phyloP scores from a whole-genome alignment of 2,329 filamentous ascomycete species.

The Eurotiales sp. region DNA sequence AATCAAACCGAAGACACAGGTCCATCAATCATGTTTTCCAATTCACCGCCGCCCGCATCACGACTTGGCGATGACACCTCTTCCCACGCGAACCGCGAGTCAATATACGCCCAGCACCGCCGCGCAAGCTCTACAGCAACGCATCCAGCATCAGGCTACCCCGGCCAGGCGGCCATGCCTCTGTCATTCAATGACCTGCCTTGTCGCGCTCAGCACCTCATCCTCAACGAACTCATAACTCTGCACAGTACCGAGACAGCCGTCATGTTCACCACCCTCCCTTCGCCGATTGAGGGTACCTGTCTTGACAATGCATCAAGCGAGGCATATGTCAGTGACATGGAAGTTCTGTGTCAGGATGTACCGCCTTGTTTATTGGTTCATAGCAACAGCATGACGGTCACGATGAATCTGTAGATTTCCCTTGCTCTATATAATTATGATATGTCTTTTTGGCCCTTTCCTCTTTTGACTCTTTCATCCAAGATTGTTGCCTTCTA shows the following conservation, averaged over 20 bases:
- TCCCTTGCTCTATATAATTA: not conserved
- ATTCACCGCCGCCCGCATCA: constrained; percentile 36
- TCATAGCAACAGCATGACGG: constrained; percentile 85
- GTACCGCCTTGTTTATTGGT: constrained; percentile 74
- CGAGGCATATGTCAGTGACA: constrained; percentile 69
- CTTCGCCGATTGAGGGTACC: constrained; percentile 74
- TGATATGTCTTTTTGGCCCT: not conserved
- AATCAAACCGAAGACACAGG: constrained; percentile 62
- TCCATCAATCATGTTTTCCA: constrained; percentile 72
- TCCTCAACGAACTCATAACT: constrained; percentile 78
- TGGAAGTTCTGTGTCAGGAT: constrained; percentile 73
- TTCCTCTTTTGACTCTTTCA: not conserved
- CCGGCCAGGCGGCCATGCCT: constrained; percentile 60
- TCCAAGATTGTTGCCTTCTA: no score
- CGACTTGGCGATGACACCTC: constrained; percentile 6
- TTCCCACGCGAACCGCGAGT: constrained; percentile 26
- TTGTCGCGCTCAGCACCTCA: constrained; percentile 77
- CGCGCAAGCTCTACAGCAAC: constrained; percentile 19
- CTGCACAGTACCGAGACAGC: constrained; percentile 66
- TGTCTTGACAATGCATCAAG: constrained; percentile 66
- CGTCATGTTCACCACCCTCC: constrained; percentile 78
- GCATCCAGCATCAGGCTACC: constrained; percentile 44
- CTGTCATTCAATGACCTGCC: constrained; percentile 84
- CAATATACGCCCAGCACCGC: constrained; percentile 35
- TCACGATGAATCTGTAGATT: constrained; percentile 52